Conservation (phyloP, 768 basidiomycete genomes). For the Mycena crocata region DNA sequence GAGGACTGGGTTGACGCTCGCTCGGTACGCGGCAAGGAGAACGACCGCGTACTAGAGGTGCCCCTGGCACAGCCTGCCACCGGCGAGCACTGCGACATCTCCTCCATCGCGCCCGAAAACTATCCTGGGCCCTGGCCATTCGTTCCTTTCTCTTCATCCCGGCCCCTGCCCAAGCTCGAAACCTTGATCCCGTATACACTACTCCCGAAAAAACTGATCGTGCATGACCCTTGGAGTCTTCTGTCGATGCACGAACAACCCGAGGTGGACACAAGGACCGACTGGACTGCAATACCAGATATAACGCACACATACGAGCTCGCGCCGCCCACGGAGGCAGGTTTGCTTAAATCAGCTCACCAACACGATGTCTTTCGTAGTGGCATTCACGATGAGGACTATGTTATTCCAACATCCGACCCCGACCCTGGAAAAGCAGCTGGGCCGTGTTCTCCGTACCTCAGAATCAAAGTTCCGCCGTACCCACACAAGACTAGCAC, state of each 20-base stretch:
- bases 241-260: constrained; percentile 35
- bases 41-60: constrained; percentile 3
- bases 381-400: constrained; percentile 23
- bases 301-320: constrained; percentile 46
- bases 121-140: constrained; percentile 57
- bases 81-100: constrained; percentile 19
- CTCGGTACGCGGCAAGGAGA: constrained; percentile 22
- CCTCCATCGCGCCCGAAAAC: constrained; percentile 45
- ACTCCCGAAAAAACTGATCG: constrained; percentile 53
- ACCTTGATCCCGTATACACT: constrained; percentile 47
- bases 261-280: constrained; percentile 1
- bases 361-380: constrained; percentile 13
- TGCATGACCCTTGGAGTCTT: constrained; percentile 57
- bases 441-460: constrained; percentile 24
- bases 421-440: constrained; percentile 34
- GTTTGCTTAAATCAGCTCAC: constrained; percentile 23
- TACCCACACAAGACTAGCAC: constrained; percentile 24
- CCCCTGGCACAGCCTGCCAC: background rate
- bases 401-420: constrained; percentile 46
- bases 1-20: constrained; percentile 9
- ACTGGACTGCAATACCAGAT: constrained; percentile 47
- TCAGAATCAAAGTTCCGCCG: constrained; percentile 32
- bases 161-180: constrained; percentile 41
- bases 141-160: constrained; percentile 46
- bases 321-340: constrained; percentile 15